These are phyloP conservation scores for Verticillium dahliae DNA, from an alignment of 2,329 filamentous ascomycete species.

Conservation along the genomic window DNA sequence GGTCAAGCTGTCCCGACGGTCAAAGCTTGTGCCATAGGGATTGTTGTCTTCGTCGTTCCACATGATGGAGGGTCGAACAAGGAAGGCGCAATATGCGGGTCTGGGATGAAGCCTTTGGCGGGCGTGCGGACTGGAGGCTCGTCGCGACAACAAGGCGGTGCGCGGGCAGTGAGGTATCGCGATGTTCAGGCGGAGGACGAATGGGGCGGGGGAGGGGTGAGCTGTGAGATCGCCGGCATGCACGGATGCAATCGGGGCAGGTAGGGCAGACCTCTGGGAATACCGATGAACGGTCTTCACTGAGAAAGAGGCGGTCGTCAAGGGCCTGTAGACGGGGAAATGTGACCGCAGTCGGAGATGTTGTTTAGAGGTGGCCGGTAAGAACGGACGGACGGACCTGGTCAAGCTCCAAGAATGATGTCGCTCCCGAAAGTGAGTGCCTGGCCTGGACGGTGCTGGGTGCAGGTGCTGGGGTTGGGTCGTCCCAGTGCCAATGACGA, in stretches of 20 bases:
- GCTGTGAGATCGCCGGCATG: background rate
- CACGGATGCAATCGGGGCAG: background rate
- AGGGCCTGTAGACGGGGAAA: background rate
- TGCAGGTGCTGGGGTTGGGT: background rate
- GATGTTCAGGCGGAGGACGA: background rate
- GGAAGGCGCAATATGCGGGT: background rate
- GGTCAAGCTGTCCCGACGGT: constrained; percentile 73
- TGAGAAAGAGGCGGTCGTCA: background rate
- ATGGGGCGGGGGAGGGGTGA: background rate
- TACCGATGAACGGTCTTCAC: background rate
- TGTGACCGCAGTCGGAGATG: background rate
- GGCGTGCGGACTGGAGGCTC: background rate
- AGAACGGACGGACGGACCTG: background rate
- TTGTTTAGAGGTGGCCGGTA: background rate
- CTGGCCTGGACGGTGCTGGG: background rate
- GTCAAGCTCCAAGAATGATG: constrained; percentile 2
- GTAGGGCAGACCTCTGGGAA: background rate
- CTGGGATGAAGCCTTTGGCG: background rate
- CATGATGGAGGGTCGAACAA: constrained; percentile 47
- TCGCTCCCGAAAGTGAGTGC: constrained; percentile 1
- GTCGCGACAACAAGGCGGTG: background rate
- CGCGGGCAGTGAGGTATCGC: background rate
- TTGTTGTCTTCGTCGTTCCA: constrained; percentile 99
- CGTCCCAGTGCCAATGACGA: constrained; percentile 1
- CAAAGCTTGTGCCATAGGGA: constrained; percentile 86